Conservation (phyloP, 208 protist species). For the Angomonas ambiguus region DNA sequence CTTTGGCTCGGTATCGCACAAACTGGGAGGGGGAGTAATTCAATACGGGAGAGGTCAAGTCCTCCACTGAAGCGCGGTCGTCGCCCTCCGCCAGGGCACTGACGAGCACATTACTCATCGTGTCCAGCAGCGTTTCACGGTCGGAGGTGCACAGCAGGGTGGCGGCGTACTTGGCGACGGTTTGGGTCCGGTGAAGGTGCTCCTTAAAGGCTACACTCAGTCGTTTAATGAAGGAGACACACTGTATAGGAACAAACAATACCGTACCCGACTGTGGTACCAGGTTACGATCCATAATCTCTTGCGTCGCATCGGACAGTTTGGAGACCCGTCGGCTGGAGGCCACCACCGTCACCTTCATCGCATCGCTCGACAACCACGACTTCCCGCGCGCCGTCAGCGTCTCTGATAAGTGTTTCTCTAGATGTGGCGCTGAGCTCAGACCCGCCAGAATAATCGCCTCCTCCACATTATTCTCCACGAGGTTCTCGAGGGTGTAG, state of each 20-base stretch:
- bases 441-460: slow-evolving; percentile 62
- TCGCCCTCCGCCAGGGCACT: slow-evolving; percentile 24
- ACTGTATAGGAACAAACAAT: slow-evolving; percentile 76
- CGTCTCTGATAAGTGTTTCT: slow-evolving; percentile 45
- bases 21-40: slow-evolving; percentile 17
- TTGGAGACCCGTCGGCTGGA: slow-evolving; percentile 44
- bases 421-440: slow-evolving; percentile 35
- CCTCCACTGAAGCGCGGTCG: slow-evolving; percentile 16
- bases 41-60: slow-evolving; percentile 17
- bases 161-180: slow-evolving; percentile 68
- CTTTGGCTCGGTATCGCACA: slow-evolving; percentile 23
- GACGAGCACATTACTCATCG: slow-evolving; percentile 66
- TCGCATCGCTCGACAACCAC: slow-evolving; percentile 62
- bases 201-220: slow-evolving; percentile 50
- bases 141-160: slow-evolving; percentile 73
- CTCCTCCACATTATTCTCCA: slow-evolving; percentile 68
- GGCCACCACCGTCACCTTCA: slow-evolving; percentile 62
- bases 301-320: slow-evolving; percentile 46
- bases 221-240: slow-evolving; percentile 52
- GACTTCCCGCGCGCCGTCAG: slow-evolving; percentile 51
- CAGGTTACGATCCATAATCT: slow-evolving; percentile 73
- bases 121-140: slow-evolving; percentile 33
- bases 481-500: slow-evolving; percentile 83
- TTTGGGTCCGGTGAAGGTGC: slow-evolving; percentile 59
- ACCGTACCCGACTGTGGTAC: slow-evolving; percentile 73